Base-by-base conservation (phyloP, 768 basidiomycete genomes). In the Mycena rosella region DNA sequence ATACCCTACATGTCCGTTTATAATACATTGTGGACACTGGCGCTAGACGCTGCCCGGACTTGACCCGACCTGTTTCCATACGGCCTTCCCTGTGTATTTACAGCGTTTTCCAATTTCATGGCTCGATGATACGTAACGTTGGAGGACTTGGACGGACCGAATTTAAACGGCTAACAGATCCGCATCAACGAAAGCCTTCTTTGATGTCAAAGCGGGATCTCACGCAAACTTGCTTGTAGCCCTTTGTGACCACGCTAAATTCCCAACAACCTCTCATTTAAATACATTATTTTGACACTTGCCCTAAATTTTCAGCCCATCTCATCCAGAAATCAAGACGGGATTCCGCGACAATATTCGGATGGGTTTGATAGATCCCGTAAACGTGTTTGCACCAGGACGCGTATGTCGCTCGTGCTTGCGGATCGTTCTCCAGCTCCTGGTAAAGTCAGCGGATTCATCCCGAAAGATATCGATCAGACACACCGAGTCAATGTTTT, bases 401-500 rank as follows among this genome's bases (percentile, higher is more conserved):
- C 8, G 42, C 14, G 52, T 68, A 68, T 7, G 57, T 38, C 32
- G 24, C 22, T 49, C 54, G 49, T 36, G 67, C 44, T n/a, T n/a
- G n/a, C n/a, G n/a, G n/a, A 4, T 30, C 22, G 34, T 24, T 27
- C 3, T 38, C 5, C 17, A 68, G 40, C 48, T 68, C 67, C 67
- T 68, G 24, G n/a, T 26, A 20, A 38, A 18, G 20, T 65, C 45
- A 30, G 55, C 44, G 14, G 24, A 20, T 1, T 10, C 38, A 48
- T 56, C n/a, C n/a, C n/a, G n/a, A 48, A 32, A 54, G 27, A 2
- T 14, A 26, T 53, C 9, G 3, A 26, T 24, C n/a, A n/a, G 45
- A 74, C 76, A 47, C 70, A 88, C 89, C 74, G 78, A 74, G 64
- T 80, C 78, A 42, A 83, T 82, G 32, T 81, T 80, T 24, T 85